phyloP scores from a whole-genome alignment of 768 basidiomycete species.

The Xerocomellus dryophilus region DNA sequence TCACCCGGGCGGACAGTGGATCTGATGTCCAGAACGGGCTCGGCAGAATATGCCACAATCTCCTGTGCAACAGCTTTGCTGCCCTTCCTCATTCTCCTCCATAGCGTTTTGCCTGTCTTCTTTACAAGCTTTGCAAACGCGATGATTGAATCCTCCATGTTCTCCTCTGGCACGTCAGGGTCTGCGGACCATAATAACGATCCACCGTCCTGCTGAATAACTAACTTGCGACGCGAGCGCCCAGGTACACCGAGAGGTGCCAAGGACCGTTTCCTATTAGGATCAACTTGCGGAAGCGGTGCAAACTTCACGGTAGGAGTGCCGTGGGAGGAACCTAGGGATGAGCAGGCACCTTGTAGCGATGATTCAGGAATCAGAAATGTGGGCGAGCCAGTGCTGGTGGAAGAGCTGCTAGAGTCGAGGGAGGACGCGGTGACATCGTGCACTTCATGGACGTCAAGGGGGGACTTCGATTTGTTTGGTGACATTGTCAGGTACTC shows the following conservation, averaged over 20 bases:
- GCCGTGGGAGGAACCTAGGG: constrained; percentile 14
- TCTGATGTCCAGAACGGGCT: constrained; percentile 21
- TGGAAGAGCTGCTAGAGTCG: constrained; percentile 17
- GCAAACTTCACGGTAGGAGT: constrained; percentile 51
- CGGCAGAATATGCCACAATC: constrained; percentile 1
- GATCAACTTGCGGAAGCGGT: constrained; percentile 52
- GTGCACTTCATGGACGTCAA: constrained; percentile 20
- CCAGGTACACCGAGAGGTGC: constrained; percentile 56
- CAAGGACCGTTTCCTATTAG: constrained; percentile 46
- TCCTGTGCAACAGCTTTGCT: constrained; percentile 16
- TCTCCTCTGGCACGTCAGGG: constrained; percentile 26
- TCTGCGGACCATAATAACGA: constrained; percentile 21
- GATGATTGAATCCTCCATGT: constrained; percentile 46
- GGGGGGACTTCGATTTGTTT: not conserved
- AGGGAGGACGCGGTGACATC: constrained; percentile 13
- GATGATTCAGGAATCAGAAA: constrained; percentile 9
- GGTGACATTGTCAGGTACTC: constrained; percentile 12
- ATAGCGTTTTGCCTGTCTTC: constrained; percentile 37
- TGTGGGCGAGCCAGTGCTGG: constrained; percentile 10
- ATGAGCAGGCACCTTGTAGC: constrained; percentile 10
- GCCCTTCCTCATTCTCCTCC: constrained; percentile 48
- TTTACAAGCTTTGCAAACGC: constrained; percentile 51
- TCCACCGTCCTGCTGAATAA: constrained; percentile 19
- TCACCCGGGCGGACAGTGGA: constrained; percentile 23
- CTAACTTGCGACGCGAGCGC: constrained; percentile 27